Evolutionary conservation across 495 filamentous ascomycete genomes (phyloP).

Genomic region (Cercophora newfieldiana): DNA sequence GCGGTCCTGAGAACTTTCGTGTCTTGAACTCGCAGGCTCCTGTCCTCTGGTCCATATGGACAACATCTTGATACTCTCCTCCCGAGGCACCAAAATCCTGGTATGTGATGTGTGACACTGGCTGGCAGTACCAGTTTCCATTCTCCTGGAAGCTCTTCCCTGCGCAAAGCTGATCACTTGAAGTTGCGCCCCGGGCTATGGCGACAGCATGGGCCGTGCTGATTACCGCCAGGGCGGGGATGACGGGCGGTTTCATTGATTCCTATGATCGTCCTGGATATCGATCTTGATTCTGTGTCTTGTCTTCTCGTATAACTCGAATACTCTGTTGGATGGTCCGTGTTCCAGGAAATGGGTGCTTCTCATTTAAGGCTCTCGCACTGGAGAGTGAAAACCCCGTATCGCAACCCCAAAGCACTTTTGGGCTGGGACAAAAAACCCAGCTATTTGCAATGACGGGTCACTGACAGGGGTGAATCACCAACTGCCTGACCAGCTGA

Average conservation of each 20-base stretch:
- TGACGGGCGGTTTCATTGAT: neutral
- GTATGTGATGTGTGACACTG: constrained; percentile 61
- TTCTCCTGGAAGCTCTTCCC: constrained; percentile 23
- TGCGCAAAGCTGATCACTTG: constrained; percentile 19
- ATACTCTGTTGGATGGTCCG: neutral
- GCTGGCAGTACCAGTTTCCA: constrained; percentile 57
- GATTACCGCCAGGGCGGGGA: constrained; percentile 10
- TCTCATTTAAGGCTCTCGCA: neutral
- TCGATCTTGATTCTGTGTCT: neutral
- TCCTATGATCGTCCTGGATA: neutral
- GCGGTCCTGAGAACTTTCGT: constrained; percentile 53
- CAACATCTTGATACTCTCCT: constrained; percentile 61
- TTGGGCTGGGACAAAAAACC: neutral
- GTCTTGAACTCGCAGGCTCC: constrained; percentile 54
- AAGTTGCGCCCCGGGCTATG: neutral
- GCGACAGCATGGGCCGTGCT: neutral
- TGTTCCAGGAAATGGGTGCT: neutral
- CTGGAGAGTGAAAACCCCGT: neutral
- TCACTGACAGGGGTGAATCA: neutral
- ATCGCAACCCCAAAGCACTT: neutral
- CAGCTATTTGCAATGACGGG: neutral
- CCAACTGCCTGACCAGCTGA: neutral
- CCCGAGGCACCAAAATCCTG: constrained; percentile 52
- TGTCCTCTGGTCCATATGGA: constrained; percentile 52
- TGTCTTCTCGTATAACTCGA: neutral